These are phyloP conservation scores for Rhipidocladum racemiflorum DNA, from an alignment of 176 grass and related monocot species.

Conservation along the genomic window DNA sequence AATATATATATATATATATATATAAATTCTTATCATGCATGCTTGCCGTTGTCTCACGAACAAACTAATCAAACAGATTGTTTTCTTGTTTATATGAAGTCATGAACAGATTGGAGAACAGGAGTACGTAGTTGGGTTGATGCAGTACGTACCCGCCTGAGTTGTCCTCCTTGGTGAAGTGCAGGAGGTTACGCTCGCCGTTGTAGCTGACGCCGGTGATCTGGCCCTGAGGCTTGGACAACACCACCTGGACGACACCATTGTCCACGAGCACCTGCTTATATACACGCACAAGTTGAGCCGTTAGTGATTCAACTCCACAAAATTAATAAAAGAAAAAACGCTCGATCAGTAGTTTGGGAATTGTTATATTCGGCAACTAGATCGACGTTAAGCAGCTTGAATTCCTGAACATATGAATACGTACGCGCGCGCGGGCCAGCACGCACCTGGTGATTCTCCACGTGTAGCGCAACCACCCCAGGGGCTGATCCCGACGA, in stretches of 20 bases:
- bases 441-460: not conserved
- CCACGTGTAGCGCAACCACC: not conserved
- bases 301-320: no score
- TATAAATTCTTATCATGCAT: not conserved
- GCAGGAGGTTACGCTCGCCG: slow-evolving; percentile 48
- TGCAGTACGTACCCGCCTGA: slow-evolving; percentile 29
- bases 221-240: slow-evolving; percentile 54
- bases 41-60: not conserved
- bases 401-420: no score
- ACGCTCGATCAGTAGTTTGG: no score
- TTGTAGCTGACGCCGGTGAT: slow-evolving; percentile 58
- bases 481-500: not conserved
- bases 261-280: slow-evolving; percentile 66
- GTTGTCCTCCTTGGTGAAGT: not conserved
- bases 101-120: no score
- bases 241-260: slow-evolving; percentile 59
- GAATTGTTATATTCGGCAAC: no score
- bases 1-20: no score
- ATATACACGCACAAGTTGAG: not conserved
- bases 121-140: no score
- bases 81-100: no score
- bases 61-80: not conserved
- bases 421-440: not conserved
- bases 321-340: no score
- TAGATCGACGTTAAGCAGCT: not conserved